Conservation (phyloP, 2,329 filamentous ascomycete genomes). For the Neofusicoccum kwambonambiense region DNA sequence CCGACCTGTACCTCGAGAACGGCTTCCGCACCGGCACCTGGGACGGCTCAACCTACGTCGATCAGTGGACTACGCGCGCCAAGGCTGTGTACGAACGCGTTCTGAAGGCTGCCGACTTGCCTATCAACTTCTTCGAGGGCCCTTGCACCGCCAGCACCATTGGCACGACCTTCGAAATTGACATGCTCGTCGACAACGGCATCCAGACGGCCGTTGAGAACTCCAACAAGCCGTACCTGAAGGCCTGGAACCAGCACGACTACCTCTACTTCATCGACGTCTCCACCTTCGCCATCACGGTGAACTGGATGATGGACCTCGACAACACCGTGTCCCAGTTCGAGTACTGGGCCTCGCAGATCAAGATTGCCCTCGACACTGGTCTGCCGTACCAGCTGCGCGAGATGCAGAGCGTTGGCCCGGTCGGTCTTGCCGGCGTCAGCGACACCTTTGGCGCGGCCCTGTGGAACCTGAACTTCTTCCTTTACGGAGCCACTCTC, state of each 20-base stretch:
- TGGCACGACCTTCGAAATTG: slow-evolving; percentile 50
- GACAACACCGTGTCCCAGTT: slow-evolving; percentile 50
- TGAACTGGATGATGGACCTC: slow-evolving; percentile 47
- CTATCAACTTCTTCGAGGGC: slow-evolving; percentile 49
- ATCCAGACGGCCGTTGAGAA: slow-evolving; percentile 40
- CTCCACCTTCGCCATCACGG: slow-evolving; percentile 43
- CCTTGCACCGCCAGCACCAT: slow-evolving; percentile 52
- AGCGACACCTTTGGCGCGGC: slow-evolving; percentile 52
- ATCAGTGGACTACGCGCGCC: slow-evolving; percentile 48
- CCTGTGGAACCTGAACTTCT: slow-evolving; percentile 54
- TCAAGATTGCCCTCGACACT: slow-evolving; percentile 42
- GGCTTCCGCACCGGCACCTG: slow-evolving; percentile 46
- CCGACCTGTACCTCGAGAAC: slow-evolving; percentile 45
- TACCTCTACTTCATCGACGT: slow-evolving; percentile 55
- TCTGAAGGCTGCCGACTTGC: slow-evolving; percentile 39
- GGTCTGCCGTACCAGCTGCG: slow-evolving; percentile 50
- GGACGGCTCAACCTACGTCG: slow-evolving; percentile 45
- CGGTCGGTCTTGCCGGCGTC: slow-evolving; percentile 47
- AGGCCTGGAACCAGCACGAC: slow-evolving; percentile 54
- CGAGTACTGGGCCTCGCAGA: slow-evolving; percentile 46
- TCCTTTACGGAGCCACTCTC: slow-evolving; percentile 49
- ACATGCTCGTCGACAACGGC: slow-evolving; percentile 40
- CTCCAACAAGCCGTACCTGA: slow-evolving; percentile 34
- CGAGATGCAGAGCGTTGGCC: slow-evolving; percentile 53
- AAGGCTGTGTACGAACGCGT: slow-evolving; percentile 46